phyloP scores from a whole-genome alignment of 352 stramenopile genomes.

The Pythium guiyangense region DNA sequence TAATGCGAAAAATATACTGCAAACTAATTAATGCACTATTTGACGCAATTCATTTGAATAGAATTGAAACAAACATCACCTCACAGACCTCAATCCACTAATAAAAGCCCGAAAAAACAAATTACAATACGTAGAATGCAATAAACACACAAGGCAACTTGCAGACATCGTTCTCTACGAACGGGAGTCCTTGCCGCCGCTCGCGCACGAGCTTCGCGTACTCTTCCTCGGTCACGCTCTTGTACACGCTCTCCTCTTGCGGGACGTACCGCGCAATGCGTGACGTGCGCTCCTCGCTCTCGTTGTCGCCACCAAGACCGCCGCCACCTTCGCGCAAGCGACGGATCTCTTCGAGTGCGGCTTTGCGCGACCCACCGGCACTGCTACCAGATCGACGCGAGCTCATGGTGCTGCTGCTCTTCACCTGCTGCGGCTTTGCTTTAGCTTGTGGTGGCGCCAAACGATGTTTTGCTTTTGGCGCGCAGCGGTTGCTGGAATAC shows the following conservation, averaged over 20 bases:
- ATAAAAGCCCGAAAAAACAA: no score
- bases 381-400: constrained; percentile 40
- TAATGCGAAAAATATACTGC: no score
- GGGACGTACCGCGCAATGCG: constrained; percentile 73
- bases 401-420: constrained; percentile 34
- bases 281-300: constrained; percentile 19
- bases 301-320: background rate
- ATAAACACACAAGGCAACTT: no score
- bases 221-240: constrained; percentile 80
- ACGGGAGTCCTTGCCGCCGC: constrained; percentile 67
- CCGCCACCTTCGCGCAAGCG: constrained; percentile 59
- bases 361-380: constrained; percentile 29
- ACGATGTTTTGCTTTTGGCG: background rate
- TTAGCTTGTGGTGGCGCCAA: background rate
- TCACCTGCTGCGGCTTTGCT: background rate
- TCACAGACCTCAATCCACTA: no score
- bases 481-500: background rate
- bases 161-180: constrained; percentile 39
- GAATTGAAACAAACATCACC: no score
- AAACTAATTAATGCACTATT: no score
- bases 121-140: no score
- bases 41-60: no score
- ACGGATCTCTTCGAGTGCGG: constrained; percentile 74
- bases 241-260: constrained; percentile 77
- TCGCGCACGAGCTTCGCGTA: constrained; percentile 84